Base-by-base conservation (phyloP, 306 rosid genomes). In the Urtica urens region DNA sequence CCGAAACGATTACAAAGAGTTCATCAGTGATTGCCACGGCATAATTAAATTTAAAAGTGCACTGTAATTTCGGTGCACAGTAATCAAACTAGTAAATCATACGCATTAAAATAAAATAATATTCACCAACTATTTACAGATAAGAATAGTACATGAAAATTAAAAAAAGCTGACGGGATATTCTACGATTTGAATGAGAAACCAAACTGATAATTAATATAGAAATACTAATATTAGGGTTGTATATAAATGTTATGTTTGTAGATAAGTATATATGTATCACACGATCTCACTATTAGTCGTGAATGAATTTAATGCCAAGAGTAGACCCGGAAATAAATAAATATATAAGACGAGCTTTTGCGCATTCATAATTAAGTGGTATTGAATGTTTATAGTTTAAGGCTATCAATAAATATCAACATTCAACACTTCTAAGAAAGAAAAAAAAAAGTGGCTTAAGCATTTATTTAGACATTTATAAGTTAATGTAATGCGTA, bases 351-450 rank as follows among this genome's bases (percentile, higher is more conserved):
- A 37, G 19, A 46, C 15, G 18, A 3, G 20, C 17, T 46, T 13
- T 34, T 35, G 7, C 37, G 38, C 25, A 44, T 9, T 6, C 3
- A 6, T 33, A 25, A 21, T 34, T 46, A 17, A 47, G 23, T 38
- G n/a, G 27, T 47, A 34, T 37, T 47, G 51, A 38, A 37, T 24
- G 18, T 23, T 6, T 37, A 10, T 6, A 26, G 40, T n/a, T 38
- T 38, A 39, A 39, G 16, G 59, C 23, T 22, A 39, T 39, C 19
- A 38, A 53, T 38, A 53, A 54, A 10, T 27, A n/a, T 17, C 33
- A 38, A 53, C 58, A 53, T 23, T 54, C 31, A 54, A 54, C 27
- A 16, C 38, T 27, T 15, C 49, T 54, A 27, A n/a, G n/a, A n/a
- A n/a, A n/a, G n/a, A n/a, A n/a, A n/a, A n/a, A n/a, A 27, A 54